Evolutionary conservation across 768 basidiomycete genomes (phyloP), one percentile per base, ranked within the genome.

Genomic region (Trametes sanguinea): DNA sequence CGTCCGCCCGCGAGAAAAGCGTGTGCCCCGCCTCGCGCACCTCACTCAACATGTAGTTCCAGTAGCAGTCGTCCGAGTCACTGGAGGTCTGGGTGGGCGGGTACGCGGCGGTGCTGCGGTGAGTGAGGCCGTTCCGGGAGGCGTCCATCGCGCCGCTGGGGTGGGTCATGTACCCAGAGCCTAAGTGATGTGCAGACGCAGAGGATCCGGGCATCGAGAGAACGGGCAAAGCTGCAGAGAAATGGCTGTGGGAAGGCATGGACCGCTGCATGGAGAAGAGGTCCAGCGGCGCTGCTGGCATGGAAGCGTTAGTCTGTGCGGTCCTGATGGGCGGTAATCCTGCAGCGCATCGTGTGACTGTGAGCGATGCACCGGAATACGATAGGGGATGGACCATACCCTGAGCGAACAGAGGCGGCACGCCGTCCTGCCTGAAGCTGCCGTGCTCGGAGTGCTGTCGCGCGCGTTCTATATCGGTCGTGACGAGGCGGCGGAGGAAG

Each of bases 401-500:
- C 43, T 50, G 50, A 2, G 56, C 50, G 52, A 65, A 65, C 27
- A 55, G 40, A 8, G 56, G 50, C 6, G 55, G 56, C 2, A 53
- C 32, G 22, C 45, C 56, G 14, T 62, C 61, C 44, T 44, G 45
- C 29, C 54, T 42, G 35, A 27, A 51, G 8, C 57, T 50, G 35
- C 29, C 48, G 16, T 46, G 57, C 14, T 64, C 51, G 7, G 29
- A 37, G 22, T 60, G 61, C 60, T 80, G 79, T 58, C 83, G 81
- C 52, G 79, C 73, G 66, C 83, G 82, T 68, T 85, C 81, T 58
- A 81, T 80, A 67, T 90, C 88, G 66, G 84, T 81, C 39, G 80
- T 80, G 42, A 93, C 79, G 48, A 94, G 79, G 59, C 81, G 84
- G 69, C 85, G 84, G 42, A 94, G 76, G 76, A 94, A 94, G 53